Conservation (phyloP, 139 green algal species). For the Chlamydomonas sp. region DNA sequence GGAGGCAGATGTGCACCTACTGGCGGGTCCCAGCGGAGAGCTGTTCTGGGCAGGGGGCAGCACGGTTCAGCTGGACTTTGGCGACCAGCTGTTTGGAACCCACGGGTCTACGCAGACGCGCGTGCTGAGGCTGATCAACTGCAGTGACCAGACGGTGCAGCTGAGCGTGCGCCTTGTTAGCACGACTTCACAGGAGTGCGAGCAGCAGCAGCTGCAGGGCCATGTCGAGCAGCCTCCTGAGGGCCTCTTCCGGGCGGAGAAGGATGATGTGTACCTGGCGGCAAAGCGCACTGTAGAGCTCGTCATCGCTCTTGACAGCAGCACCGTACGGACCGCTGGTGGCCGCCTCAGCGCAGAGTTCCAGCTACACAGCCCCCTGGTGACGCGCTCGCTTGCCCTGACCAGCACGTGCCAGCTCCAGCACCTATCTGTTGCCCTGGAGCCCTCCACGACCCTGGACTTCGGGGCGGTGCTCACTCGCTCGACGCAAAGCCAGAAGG, state of each 20-base stretch:
- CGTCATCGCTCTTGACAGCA: background rate
- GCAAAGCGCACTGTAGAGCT: background rate
- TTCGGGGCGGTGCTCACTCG: slow-evolving; percentile 12
- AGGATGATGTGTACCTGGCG: background rate
- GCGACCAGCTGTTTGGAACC: slow-evolving; percentile 19
- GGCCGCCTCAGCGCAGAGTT: background rate
- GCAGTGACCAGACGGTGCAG: slow-evolving; percentile 2
- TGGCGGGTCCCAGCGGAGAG: background rate
- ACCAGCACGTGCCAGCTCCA: background rate
- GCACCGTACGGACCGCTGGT: background rate
- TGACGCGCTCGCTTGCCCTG: background rate
- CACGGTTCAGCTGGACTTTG: slow-evolving; percentile 12
- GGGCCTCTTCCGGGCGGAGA: background rate
- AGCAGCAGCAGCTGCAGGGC: no score
- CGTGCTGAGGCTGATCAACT: slow-evolving; percentile 18
- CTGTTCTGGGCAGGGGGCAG: slow-evolving; percentile 2
- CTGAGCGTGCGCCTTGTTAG: background rate
- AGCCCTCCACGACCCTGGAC: slow-evolving; percentile 7
- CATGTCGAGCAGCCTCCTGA: no score
- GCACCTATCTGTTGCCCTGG: slow-evolving; percentile 30
- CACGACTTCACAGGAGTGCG: background rate
- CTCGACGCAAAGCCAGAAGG: background rate
- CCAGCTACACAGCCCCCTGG: slow-evolving; percentile 7
- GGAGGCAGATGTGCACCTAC: slow-evolving; percentile 11
- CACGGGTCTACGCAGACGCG: background rate